Evolutionary conservation across 1,284 basidiomycete species (phyloP).

Genomic region (Moniliophthora roreri): DNA sequence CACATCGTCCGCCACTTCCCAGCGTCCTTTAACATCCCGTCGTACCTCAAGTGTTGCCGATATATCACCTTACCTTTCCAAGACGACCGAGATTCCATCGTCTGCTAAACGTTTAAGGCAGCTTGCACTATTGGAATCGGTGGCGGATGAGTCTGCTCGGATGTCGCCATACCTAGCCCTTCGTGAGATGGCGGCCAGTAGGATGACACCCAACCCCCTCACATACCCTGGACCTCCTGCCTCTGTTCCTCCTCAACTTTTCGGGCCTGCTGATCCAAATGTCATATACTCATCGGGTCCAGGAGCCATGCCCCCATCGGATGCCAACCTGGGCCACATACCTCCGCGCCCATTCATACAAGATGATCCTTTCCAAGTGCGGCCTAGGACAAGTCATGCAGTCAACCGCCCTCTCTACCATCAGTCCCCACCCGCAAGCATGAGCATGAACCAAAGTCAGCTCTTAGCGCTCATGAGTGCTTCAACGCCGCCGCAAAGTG

Average conservation of each 20-base stretch:
- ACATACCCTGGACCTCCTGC: constrained; percentile 10
- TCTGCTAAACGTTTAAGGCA: constrained; percentile 68
- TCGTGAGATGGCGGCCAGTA: constrained; percentile 21
- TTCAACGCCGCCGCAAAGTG: constrained; percentile 2
- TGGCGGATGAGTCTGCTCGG: constrained; percentile 69
- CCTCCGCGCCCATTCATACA: constrained; percentile 18
- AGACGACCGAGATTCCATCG: constrained; percentile 44
- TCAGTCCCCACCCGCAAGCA: constrained; percentile 29
- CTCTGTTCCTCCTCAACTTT: constrained; percentile 3
- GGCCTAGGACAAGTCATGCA: constrained; percentile 61
- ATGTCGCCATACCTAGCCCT: constrained; percentile 49
- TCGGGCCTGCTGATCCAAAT: constrained; percentile 4
- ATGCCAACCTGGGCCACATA: constrained; percentile 13
- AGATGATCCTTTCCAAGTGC: constrained; percentile 51
- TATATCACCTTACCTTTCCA: constrained; percentile 64
- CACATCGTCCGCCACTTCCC: constrained; percentile 13
- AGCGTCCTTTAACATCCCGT: constrained; percentile 24
- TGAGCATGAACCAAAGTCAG: constrained; percentile 56
- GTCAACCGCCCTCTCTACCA: constrained; percentile 36
- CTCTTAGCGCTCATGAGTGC: constrained; percentile 42
- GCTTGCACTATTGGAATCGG: constrained; percentile 70
- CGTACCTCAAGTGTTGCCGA: constrained; percentile 48
- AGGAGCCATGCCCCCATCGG: constrained; percentile 16
- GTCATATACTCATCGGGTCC: constrained; percentile 14
- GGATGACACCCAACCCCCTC: constrained; percentile 13